Evolutionary conservation across 1,284 basidiomycete genomes (phyloP).

Genomic region (Hypsizygus ulmarius): DNA sequence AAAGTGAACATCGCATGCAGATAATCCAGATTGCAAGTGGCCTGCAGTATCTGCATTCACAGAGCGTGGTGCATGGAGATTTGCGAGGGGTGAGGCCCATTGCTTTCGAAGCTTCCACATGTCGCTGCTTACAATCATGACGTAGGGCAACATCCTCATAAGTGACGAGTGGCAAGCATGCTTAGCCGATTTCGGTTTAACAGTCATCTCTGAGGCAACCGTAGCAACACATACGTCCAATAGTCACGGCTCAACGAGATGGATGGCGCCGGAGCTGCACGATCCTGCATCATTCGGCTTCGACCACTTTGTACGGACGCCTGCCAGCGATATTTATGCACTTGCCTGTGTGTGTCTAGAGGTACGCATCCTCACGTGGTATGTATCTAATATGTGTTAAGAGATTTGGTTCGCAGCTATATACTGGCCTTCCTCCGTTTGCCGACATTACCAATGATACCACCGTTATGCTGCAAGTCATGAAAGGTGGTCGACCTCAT

Average conservation of each 20-base stretch:
- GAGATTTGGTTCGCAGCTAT: constrained; percentile 14
- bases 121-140: neutral
- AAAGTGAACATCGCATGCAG: constrained; percentile 6
- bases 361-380: constrained; percentile 13
- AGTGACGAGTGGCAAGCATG: constrained; percentile 24
- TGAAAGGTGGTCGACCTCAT: constrained; percentile 12
- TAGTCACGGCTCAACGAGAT: constrained; percentile 22
- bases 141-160: constrained; percentile 25
- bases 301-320: constrained; percentile 19
- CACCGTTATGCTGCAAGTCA: constrained; percentile 21
- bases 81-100: constrained; percentile 18
- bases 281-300: constrained; percentile 24
- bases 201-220: constrained; percentile 23
- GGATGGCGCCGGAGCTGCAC: constrained; percentile 29
- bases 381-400: neutral
- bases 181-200: constrained; percentile 27
- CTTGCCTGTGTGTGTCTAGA: constrained; percentile 29
- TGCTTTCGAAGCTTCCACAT: neutral
- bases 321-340: constrained; percentile 27
- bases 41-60: constrained; percentile 23
- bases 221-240: constrained; percentile 22
- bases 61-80: constrained; percentile 24
- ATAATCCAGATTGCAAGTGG: constrained; percentile 21
- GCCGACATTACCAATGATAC: constrained; percentile 23
- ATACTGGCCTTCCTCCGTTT: constrained; percentile 25